phyloP scores from a whole-genome alignment of 352 stramenopile genomes.

The Globisporangium acanthophoron region DNA sequence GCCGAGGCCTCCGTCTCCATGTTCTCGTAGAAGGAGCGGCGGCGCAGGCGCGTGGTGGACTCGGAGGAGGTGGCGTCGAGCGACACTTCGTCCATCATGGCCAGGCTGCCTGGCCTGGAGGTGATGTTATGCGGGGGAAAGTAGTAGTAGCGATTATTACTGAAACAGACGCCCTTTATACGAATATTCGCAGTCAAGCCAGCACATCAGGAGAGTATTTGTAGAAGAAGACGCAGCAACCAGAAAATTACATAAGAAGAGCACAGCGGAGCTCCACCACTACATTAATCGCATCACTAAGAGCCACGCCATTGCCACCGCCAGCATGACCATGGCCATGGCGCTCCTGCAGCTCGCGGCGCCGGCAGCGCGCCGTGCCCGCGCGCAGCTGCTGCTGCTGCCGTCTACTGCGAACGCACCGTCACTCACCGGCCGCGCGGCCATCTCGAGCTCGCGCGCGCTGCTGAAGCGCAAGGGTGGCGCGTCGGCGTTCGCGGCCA shows the following conservation, averaged over 20 bases:
- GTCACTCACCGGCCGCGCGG: constrained; percentile 3
- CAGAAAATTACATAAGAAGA: too few species aligned
- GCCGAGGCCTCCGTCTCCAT: constrained; percentile 36
- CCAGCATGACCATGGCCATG: too few species aligned
- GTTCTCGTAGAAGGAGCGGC: constrained; percentile 65
- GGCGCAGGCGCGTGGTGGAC: constrained; percentile 44
- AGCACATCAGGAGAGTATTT: too few species aligned
- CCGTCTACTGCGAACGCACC: neutral
- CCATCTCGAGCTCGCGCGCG: constrained; percentile 34
- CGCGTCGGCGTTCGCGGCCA: constrained; percentile 57
- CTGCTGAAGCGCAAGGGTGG: constrained; percentile 65
- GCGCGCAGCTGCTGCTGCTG: constrained; percentile 1
- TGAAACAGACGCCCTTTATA: too few species aligned
- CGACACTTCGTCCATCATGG: constrained; percentile 45
- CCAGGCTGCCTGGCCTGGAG: neutral
- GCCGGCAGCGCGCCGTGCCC: neutral
- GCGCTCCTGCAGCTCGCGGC: constrained; percentile 4
- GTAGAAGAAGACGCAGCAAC: too few species aligned
- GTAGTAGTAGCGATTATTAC: too few species aligned
- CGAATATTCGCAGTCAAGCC: too few species aligned
- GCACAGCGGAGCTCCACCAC: too few species aligned
- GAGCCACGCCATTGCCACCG: too few species aligned
- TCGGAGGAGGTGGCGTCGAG: constrained; percentile 11
- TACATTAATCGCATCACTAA: too few species aligned
- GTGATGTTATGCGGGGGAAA: too few species aligned